Evolutionary conservation across 768 basidiomycete species (phyloP), one percentile per base, ranked within the genome.

Genomic region (Xerocomellus chrysenteron): DNA sequence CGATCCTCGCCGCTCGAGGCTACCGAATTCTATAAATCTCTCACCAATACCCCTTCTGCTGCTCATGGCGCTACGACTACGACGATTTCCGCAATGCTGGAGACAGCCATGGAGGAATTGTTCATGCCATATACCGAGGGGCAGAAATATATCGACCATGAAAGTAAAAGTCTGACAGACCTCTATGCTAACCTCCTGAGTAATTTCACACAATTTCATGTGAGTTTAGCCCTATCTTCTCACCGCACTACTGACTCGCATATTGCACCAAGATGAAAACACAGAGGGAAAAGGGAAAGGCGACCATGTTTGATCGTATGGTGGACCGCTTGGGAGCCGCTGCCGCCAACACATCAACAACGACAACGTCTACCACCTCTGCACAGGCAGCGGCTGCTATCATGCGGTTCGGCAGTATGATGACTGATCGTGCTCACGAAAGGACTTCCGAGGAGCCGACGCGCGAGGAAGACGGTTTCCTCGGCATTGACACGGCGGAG

Each of bases 41-140:
- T 87, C 28, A 76, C 75, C 24, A 78, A 78, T 16, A 47, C 65
- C 4, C 58, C 73, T n/a, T 66, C 76, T 5, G 74, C 81, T 24
- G 69, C 79, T 36, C 74, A 78, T 17, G 67, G 77, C 2, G 65
- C 79, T 24, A 75, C 76, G 17, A 56, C 78, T 0, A 73, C 81
- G 10, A 79, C 83, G 10, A 82, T 90, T 64, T 80, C 86, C 65
- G 76, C 83, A 1, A 93, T 98, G 91, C 79, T 99, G n/a, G 97
- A 98, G 70, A 86, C 84, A 9, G 91, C 94, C 9, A 87, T 97
- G 84, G 97, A 98, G 59, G 97, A 98, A 67, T 82, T 98, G 19
- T 98, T 98, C 60, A 85, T 94, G 21, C 91, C 93, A 4, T 98
- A 95, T 66, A 89, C 87, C 2, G 96, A 99, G 73, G 94, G 92